Conservation (phyloP, 306 rosid species). For the Vicia villosa region DNA sequence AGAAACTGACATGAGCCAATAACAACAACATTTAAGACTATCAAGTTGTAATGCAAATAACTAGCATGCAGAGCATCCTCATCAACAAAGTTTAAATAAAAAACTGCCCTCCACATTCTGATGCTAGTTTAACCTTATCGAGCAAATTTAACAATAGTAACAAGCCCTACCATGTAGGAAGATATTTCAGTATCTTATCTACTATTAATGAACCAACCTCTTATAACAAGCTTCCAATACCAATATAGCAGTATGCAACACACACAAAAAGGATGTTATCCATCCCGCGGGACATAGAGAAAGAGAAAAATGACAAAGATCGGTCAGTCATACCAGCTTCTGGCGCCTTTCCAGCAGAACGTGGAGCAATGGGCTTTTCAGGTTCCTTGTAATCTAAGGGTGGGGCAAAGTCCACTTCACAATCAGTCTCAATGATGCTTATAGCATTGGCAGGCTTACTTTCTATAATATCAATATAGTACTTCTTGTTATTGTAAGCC, state of each 20-base stretch:
- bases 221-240: not conserved
- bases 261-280: not conserved
- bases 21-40: slow-evolving; percentile 16
- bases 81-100: not conserved
- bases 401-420: slow-evolving; percentile 99
- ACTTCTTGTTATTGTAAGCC: slow-evolving; percentile 93
- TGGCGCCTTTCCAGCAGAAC: slow-evolving; percentile 58
- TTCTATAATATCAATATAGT: slow-evolving; percentile 91
- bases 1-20: slow-evolving; percentile 1
- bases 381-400: slow-evolving; percentile 99
- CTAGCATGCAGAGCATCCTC: slow-evolving; percentile 14
- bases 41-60: slow-evolving; percentile 7
- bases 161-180: slow-evolving; percentile 3
- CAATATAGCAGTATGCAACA: slow-evolving; percentile 28
- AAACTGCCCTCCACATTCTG: not conserved
- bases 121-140: slow-evolving; percentile 6
- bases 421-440: slow-evolving; percentile 96
- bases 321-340: slow-evolving; percentile 55
- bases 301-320: slow-evolving; percentile 20
- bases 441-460: slow-evolving; percentile 86
- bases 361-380: slow-evolving; percentile 58
- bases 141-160: not conserved
- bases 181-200: slow-evolving; percentile 1
- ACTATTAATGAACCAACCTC: slow-evolving; percentile 12
- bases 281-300: not conserved